phyloP scores from a whole-genome alignment of 345 rosid genomes.

The Eucalyptus brandiana region DNA sequence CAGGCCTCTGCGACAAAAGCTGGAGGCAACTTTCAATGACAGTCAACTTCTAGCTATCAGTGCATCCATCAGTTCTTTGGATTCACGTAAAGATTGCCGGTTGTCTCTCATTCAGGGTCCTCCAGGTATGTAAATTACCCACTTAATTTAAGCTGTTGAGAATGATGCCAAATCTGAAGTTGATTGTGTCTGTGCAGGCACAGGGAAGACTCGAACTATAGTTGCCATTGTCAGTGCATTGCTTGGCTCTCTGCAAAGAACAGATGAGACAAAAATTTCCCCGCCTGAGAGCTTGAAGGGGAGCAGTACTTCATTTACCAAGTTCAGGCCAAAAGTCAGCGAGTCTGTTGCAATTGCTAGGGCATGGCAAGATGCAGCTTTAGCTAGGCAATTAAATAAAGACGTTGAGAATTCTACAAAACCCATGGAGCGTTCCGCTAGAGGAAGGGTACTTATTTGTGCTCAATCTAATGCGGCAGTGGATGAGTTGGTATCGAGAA shows the following conservation, averaged over 20 bases:
- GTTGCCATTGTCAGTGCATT: conserved; percentile 86
- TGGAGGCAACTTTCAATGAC: conserved; percentile 76
- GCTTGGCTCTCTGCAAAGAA: conserved; percentile 47
- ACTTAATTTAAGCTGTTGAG: background rate
- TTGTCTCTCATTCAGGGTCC: conserved; percentile 97
- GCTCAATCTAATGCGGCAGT: conserved; percentile 99
- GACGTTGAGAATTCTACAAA: conserved; percentile 30
- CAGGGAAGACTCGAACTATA: conserved; percentile 94
- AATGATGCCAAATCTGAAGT: background rate
- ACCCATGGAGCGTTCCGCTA: conserved; percentile 27
- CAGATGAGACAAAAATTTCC: conserved; percentile 14
- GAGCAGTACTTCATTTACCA: conserved; percentile 15
- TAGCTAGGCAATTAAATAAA: conserved; percentile 69
- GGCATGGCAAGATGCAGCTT: conserved; percentile 98
- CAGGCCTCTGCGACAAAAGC: conserved; percentile 44
- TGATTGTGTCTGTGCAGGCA: conserved; percentile 27
- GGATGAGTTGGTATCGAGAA: conserved; percentile 90
- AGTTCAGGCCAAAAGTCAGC: conserved; percentile 38
- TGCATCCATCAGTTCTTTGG: conserved; percentile 43
- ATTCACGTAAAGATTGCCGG: conserved; percentile 38
- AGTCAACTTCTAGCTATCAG: conserved; percentile 82
- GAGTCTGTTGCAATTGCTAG: conserved; percentile 69
- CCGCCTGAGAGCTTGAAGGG: conserved; percentile 17
- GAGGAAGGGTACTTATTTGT: conserved; percentile 82
- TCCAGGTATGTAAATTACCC: conserved; percentile 49